phyloP scores from a whole-genome alignment of 2,329 filamentous ascomycete genomes.

The Graphilbum sp. region DNA sequence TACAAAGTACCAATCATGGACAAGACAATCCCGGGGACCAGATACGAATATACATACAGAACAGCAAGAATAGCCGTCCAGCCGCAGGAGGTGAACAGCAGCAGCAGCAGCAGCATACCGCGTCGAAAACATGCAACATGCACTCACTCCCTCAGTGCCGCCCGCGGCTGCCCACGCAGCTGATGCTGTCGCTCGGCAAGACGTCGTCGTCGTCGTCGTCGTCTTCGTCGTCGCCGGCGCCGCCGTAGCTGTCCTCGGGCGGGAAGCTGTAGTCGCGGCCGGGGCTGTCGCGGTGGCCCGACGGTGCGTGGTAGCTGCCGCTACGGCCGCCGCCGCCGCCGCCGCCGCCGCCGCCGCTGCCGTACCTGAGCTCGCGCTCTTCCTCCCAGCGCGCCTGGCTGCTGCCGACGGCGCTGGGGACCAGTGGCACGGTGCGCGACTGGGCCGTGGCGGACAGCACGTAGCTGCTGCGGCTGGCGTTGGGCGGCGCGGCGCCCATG shows the following conservation, averaged over 20 bases:
- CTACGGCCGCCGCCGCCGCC: no score
- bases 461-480: constrained; percentile 7
- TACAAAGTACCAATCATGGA: no score
- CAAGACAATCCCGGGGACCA: no score
- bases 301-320: neutral
- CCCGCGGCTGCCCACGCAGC: constrained; percentile 33
- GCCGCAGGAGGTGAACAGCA: no score
- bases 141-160: no score
- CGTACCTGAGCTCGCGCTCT: constrained; percentile 2
- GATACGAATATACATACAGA: no score
- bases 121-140: no score
- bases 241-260: constrained; percentile 10
- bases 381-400: constrained; percentile 16
- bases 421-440: constrained; percentile 21
- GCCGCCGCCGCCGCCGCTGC: no score
- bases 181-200: constrained; percentile 45
- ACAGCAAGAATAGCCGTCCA: no score
- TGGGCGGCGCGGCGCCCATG: constrained; percentile 3
- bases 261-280: neutral
- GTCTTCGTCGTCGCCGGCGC: no score
- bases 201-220: constrained; percentile 36
- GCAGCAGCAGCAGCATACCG: no score
- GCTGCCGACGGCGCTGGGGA: constrained; percentile 23
- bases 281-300: neutral
- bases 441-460: neutral